These are phyloP conservation scores for Hibiscus trionum DNA, from an alignment of 345 rosid species.

Conservation along the genomic window DNA sequence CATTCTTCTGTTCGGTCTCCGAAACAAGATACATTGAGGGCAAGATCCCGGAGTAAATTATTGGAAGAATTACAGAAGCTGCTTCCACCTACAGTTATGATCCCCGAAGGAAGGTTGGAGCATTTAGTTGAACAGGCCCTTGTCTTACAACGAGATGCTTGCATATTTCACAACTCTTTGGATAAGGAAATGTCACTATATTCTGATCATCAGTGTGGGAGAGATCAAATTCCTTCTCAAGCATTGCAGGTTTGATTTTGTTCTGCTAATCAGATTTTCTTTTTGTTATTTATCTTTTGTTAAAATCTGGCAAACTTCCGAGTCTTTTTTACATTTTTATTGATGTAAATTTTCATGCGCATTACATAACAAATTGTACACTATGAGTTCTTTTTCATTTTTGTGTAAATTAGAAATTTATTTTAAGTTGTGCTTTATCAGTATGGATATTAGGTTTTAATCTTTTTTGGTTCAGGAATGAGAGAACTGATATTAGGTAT, in stretches of 20 bases:
- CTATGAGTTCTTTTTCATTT: neutral
- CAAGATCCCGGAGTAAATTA: constrained; percentile 37
- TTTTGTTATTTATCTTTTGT: neutral
- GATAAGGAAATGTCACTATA: constrained; percentile 50
- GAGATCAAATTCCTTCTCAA: constrained; percentile 47
- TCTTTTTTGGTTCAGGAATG: neutral
- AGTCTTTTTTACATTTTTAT: neutral
- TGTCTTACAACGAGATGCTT: constrained; percentile 43
- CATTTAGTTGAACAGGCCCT: constrained; percentile 65
- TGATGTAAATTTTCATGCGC: neutral
- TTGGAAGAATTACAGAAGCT: constrained; percentile 51
- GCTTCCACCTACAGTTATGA: constrained; percentile 44
- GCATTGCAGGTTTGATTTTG: constrained; percentile 48
- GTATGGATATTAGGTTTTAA: neutral
- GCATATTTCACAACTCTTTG: constrained; percentile 49
- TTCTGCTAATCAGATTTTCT: neutral
- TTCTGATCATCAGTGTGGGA: constrained; percentile 63
- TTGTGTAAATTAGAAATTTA: neutral
- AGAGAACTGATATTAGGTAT: neutral
- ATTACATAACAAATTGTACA: neutral
- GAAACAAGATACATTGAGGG: constrained; percentile 20
- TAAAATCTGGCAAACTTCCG: neutral
- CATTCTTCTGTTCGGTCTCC: constrained; percentile 18
- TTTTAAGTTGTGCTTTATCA: neutral
- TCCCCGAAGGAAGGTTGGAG: constrained; percentile 60